Base-by-base conservation (phyloP, 495 filamentous ascomycete genomes). In the Cladorrhinum samala region DNA sequence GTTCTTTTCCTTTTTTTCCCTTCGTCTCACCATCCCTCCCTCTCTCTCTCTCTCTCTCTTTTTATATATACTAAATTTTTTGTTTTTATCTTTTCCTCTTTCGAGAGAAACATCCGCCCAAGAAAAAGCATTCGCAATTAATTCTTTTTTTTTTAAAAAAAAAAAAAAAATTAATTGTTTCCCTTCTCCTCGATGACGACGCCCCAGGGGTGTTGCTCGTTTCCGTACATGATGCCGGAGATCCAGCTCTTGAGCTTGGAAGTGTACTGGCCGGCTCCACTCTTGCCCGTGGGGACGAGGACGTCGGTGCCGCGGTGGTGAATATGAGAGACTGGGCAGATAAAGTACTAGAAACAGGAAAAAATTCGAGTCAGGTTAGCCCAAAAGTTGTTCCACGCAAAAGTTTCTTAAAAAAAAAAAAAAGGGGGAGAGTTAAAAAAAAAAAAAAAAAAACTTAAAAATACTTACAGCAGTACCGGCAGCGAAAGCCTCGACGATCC, bases 151-250 rank as follows among this genome's bases (percentile, higher is more conserved):
- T 41, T 37, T 20, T 43, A 20, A 27, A 9, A 41, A 46, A 39
- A 8, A 53, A 13, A 38, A 50, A 13, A 25, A 23, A 51, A 25
- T 9, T 37, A 23, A 53, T 54, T 33, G 3, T 18, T 25, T 55
- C 54, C 13, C 58, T 77, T 64, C 64, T 87, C 81, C 46, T 86
- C 75, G 46, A 95, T 79, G 20, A 88, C 78, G 54, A 89, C 76
- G 20, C 81, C 82, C 91, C 91, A 95, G 46, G 86, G 81, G 60
- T 95, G 87, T 47, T 82, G 65, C 65, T 83, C 84, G 58, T 82
- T 84, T 48, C 91, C 91, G 67, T 83, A 96, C 87, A 93, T 94
- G 67, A 95, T 92, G 39, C 84, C 81, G 64, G 72, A 72, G 50
- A 96, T 72, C 88, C 88, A 93, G 2, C 68, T 70, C 77, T 92